These are phyloP conservation scores for Saccharomycopsis microspora DNA, from an alignment of 805 yeast genomes.

Conservation along the genomic window DNA sequence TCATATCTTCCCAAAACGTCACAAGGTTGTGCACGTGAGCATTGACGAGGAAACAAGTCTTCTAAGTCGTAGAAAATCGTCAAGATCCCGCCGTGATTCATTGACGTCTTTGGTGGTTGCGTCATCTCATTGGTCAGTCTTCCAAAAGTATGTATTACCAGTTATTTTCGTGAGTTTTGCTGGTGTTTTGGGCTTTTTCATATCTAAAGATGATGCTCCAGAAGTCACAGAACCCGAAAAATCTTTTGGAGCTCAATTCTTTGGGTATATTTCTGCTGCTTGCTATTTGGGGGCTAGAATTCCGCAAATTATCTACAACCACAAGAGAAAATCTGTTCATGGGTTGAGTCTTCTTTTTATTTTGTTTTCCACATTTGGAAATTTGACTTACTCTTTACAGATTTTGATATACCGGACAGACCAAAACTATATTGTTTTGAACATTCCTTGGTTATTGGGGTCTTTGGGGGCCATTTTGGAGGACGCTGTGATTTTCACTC, in stretches of 20 bases:
- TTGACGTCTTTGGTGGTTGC: slow-evolving; percentile 39
- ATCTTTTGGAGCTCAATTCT: slow-evolving; percentile 45
- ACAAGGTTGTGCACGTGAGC: slow-evolving; percentile 12
- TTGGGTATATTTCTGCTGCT: slow-evolving; percentile 61
- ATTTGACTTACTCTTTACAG: slow-evolving; percentile 64
- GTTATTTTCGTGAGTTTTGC: slow-evolving; percentile 48
- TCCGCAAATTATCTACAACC: slow-evolving; percentile 82
- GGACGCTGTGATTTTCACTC: slow-evolving; percentile 53
- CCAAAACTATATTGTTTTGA: slow-evolving; percentile 43
- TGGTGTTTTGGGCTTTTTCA: slow-evolving; percentile 48
- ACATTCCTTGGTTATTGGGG: slow-evolving; percentile 70
- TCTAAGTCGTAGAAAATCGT: not conserved
- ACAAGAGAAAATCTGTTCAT: slow-evolving; percentile 62
- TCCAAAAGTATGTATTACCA: slow-evolving; percentile 45
- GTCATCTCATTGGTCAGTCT: slow-evolving; percentile 35
- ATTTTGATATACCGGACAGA: slow-evolving; percentile 58
- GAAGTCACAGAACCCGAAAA: slow-evolving; percentile 21
- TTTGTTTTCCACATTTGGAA: slow-evolving; percentile 63
- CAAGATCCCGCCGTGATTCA: slow-evolving; percentile 31
- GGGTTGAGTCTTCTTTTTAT: slow-evolving; percentile 82
- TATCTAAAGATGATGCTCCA: slow-evolving; percentile 25
- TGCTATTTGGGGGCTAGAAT: slow-evolving; percentile 63
- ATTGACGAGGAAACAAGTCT: slow-evolving; percentile 14
- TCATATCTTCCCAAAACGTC: slow-evolving; percentile 30
- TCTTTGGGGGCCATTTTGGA: slow-evolving; percentile 68